Evolutionary conservation across 441 rosid genomes (phyloP), one percentile per base, ranked within the genome.

Genomic region (Gossypium schwendimanii): DNA sequence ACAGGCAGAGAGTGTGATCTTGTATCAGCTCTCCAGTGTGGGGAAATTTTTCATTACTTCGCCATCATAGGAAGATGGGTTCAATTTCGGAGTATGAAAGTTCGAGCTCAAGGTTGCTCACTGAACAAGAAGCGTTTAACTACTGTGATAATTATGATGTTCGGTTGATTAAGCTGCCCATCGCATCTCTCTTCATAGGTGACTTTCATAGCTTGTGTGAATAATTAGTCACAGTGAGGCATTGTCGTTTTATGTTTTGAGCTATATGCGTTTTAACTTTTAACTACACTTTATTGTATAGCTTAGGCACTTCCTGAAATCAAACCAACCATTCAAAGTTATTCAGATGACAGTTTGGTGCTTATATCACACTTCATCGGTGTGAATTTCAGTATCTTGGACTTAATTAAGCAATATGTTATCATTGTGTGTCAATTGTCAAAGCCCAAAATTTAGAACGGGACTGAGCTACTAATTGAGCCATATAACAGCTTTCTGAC

Each of bases 1-100:
- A 75, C 72, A 75, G 86, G 84, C 88, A 78, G 75, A 77, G 82
- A 67, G 45, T 66, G 65, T 64, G 60, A 72, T 62, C 31, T n/a
- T 8, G 7, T 10, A 12, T 41, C 53, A 63, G 10, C n/a, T 20
- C 69, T 41, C 6, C 18, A 2, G 18, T 41, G 18, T 36, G 45
- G 10, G 52, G 15, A 15, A 59, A 33, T 41, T 21, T 47, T 66
- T 58, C 23, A 5, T 6, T 3, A 49, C n/a, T 52, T 10, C 9
- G 76, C 17, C 12, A 14, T 36, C 69, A 31, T 41, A 5, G 45
- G 69, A 36, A 24, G 55, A 71, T 52, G 77, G 50, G 55, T 41
- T 69, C 66, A 66, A 57, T 70, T 81, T 72, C 53, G 74, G 70
- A 23, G 39, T 10, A 12, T 57, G 64, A 54, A 60, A 53, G 73